Evolutionary conservation across 352 stramenopile species (phyloP).

Genomic region (Globisporangium yorkense): DNA sequence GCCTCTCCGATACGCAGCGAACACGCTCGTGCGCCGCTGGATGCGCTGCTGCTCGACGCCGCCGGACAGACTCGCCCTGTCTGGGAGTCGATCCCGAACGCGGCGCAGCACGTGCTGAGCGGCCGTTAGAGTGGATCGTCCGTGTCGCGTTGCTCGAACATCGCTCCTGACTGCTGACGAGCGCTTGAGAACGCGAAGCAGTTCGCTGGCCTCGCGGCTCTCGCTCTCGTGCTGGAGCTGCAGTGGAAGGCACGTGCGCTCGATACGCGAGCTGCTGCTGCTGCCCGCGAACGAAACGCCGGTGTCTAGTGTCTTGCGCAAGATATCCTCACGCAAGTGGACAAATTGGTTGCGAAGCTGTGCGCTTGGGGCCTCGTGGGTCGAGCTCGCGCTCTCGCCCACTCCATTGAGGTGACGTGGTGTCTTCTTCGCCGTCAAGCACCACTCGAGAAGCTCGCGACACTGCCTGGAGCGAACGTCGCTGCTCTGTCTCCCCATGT

Average conservation of each 20-base stretch:
- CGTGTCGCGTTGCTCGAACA: background rate
- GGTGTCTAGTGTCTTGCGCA: conserved; percentile 11
- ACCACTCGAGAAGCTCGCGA: conserved; percentile 27
- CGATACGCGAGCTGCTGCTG: background rate
- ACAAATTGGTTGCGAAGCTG: conserved; percentile 12
- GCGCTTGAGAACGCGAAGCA: background rate
- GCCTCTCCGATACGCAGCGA: conserved; percentile 26
- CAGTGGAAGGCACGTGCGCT: conserved; percentile 1
- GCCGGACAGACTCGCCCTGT: conserved; percentile 25
- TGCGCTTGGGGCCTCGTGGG: background rate
- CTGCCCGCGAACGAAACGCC: background rate
- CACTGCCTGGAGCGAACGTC: conserved; percentile 21
- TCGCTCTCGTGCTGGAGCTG: conserved; percentile 7
- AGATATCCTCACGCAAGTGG: conserved; percentile 19
- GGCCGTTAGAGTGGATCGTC: background rate
- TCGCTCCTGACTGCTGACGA: background rate
- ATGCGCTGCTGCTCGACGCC: conserved; percentile 37
- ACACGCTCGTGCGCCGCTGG: conserved; percentile 31
- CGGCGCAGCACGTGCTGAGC: conserved; percentile 22
- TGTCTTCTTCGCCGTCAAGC: conserved; percentile 9
- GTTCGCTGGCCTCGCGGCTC: background rate
- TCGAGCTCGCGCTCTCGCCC: background rate
- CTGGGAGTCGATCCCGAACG: conserved; percentile 20
- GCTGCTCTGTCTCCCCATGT: conserved; percentile 23
- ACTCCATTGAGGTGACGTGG: background rate